Base-by-base conservation (phyloP, 148 eudicot species). In the Camellia sinensis region DNA sequence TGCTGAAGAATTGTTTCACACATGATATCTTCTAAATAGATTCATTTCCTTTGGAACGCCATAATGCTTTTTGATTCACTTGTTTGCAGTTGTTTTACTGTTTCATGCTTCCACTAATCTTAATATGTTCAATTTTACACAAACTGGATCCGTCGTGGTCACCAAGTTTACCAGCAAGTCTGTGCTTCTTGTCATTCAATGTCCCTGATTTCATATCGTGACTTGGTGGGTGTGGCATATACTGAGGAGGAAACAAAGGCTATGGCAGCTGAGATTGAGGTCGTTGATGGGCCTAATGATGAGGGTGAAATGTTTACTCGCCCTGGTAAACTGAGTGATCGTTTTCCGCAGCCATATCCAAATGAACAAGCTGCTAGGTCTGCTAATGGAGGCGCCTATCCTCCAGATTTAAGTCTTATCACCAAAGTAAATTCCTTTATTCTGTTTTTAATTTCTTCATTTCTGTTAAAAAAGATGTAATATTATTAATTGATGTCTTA, bases 201-300 rank as follows among this genome's bases (percentile, higher is more conserved):
- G 96, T 88, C 91, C 66, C 85, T 93, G 78, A 76, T 95, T 83
- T 95, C 97, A 52, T 93, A 87, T 81, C 97, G 98, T 88, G 97
- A 95, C 82, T 83, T 95, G 85, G 98, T 95, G 82, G 98, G 98
- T 81, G 98, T 95, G 82, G 97, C 98, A 44, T 95, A 95, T 80
- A 95, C 99, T 1, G 99, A 95, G 83, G 99, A 95, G 41, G 97
- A 95, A 87, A 86, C 88, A 13, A 95, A 95, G 85, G 97, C 97
- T 68, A 95, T 93, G 98, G 98, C 97, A 21, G 97, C 97, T 87
- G 98, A 95, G 84, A 93, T 95, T 83, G 97, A 95, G 92, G 98
- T 95, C 21, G 88, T 72, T 60, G 98, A 95, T 90, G 98, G 98
- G 46, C 98, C 98, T 73, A 95, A 95, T 84, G 98, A 95, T 76